phyloP scores from a whole-genome alignment of 192 early-diverging fungal genomes.

The Mycoemilia scoparia region DNA sequence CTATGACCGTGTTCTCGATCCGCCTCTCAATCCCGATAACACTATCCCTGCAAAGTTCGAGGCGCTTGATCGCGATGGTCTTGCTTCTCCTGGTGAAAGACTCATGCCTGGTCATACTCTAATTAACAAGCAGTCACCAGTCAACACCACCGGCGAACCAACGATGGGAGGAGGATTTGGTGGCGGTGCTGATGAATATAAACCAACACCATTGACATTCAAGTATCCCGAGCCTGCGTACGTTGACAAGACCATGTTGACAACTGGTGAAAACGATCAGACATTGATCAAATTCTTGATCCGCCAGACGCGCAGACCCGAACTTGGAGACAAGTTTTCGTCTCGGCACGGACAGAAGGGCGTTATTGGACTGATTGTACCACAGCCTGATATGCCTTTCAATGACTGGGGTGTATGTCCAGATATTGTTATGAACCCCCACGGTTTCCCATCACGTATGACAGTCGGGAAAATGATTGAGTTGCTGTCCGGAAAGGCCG shows the following conservation, averaged over 20 bases:
- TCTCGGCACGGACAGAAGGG: conserved; percentile 97
- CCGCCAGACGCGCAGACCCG: conserved; percentile 83
- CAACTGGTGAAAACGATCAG: conserved; percentile 85
- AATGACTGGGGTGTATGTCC: conserved; percentile 74
- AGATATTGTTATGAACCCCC: conserved; percentile 99
- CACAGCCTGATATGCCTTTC: conserved; percentile 97
- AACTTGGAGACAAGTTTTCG: conserved; percentile 96
- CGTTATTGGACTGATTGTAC: conserved; percentile 89
- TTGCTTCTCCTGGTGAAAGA: conserved; percentile 66
- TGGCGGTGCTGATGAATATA: conserved; percentile 35
- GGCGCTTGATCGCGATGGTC: conserved; percentile 72
- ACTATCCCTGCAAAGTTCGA: conserved; percentile 34
- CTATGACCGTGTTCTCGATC: conserved; percentile 57
- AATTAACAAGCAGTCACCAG: conserved; percentile 78
- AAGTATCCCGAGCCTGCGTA: conserved; percentile 81
- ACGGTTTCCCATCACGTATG: conserved; percentile 97
- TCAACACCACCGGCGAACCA: conserved; percentile 44
- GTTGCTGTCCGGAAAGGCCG: conserved; percentile 87
- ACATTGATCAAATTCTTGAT: conserved; percentile 77
- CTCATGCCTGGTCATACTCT: conserved; percentile 50
- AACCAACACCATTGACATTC: conserved; percentile 56
- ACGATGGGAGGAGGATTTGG: conserved; percentile 30
- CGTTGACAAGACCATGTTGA: conserved; percentile 81
- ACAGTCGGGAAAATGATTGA: conserved; percentile 99
- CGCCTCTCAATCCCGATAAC: conserved; percentile 35